Conservation (phyloP, 306 rosid genomes). For the Pterocarpus macrocarpus region DNA sequence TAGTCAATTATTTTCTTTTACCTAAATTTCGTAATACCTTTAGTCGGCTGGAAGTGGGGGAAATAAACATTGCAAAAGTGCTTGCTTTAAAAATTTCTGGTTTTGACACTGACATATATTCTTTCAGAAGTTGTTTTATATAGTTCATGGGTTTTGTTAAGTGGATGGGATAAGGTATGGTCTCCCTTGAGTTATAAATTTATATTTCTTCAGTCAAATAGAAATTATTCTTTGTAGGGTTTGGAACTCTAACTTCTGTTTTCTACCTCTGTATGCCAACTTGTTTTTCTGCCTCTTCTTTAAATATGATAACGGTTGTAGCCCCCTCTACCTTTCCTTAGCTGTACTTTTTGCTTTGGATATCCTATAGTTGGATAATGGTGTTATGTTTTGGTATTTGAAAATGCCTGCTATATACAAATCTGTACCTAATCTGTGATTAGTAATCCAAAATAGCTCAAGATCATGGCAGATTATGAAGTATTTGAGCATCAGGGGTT, state of each 20-base stretch:
- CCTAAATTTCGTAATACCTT: neutral
- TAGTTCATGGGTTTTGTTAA: neutral
- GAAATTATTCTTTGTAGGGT: neutral
- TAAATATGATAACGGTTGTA: neutral
- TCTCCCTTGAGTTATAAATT: neutral
- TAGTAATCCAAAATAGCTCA: neutral
- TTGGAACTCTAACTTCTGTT: neutral
- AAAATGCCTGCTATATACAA: neutral
- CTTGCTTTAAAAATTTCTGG: neutral
- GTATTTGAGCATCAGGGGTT: slow-evolving; percentile 14
- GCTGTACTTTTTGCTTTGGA: neutral
- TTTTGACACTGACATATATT: neutral
- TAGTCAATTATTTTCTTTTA: slow-evolving; percentile 18
- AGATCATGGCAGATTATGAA: neutral
- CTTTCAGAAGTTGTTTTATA: neutral
- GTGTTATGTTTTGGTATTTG: slow-evolving; percentile 8
- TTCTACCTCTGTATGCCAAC: neutral
- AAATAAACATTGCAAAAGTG: neutral
- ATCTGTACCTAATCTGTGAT: neutral
- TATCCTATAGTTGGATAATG: slow-evolving; percentile 1
- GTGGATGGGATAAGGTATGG: slow-evolving; percentile 8
- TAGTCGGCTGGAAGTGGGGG: no score
- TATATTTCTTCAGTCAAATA: slow-evolving; percentile 6
- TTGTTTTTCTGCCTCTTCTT: neutral
- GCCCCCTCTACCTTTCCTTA: neutral